Evolutionary conservation across 805 yeast genomes (phyloP), one percentile per base, ranked within the genome.

Genomic region (Sugiyamaella qingdaonensis): DNA sequence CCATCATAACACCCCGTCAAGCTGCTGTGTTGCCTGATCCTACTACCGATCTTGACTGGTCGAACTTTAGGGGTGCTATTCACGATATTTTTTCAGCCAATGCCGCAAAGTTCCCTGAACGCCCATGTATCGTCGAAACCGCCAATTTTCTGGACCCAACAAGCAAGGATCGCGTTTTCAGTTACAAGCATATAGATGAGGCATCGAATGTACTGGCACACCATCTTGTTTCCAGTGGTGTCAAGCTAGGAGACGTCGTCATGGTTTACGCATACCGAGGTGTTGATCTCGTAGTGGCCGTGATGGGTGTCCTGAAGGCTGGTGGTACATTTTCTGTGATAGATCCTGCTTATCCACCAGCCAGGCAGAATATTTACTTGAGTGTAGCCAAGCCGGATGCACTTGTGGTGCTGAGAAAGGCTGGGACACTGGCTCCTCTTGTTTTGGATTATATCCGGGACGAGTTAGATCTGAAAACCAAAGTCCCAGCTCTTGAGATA

Each of bases 311-410:
- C 18, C 79, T 94, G 68, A 94, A 94, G 73, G 98, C 99, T 1
- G 99, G 99, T 62, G 98, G 96, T 14, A 92, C 99, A 0, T 94
- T 94, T 69, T 91, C 97, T 9, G 99, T 94, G 19, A 95, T 94
- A 59, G 99, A 94, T 68, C 99, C 99, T 7, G 98, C 98, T 4
- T 94, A 94, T 69, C 99, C 99, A 42, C 97, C 99, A 14, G 95
- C 96, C 9, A 82, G 99, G 71, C 99, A 94, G 71, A 94, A 88
- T 58, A 81, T 94, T 56, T 94, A 94, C 69, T 77, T 94, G 53
- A 82, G 87, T 46, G 99, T 94, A 13, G 98, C 99, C 35, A 82
- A 86, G 69, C 99, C 99, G 33, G 80, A 74, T 61, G 99, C 96
- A 58, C 78, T 94, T 61, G 85, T 94, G 56, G 96, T 91, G 16